Base-by-base conservation (phyloP, 192 early-diverging fungal species). In the Chytriomyces sp. region DNA sequence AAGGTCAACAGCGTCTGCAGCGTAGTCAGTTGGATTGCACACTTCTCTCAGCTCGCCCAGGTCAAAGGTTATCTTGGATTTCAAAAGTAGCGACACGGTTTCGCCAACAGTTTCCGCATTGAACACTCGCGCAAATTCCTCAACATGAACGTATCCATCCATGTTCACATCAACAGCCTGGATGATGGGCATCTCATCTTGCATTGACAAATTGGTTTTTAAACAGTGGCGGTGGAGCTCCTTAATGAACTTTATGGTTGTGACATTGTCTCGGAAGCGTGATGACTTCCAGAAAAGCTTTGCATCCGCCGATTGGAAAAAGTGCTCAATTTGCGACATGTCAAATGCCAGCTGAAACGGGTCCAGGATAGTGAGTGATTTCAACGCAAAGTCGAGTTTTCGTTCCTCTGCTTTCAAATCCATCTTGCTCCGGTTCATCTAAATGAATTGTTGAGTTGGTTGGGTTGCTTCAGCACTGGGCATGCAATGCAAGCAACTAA, bases 301-400 rank as follows among this genome's bases (percentile, higher is more conserved):
- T 10, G 10, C 53, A n/a, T 57, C 53, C n/a, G 10, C 53, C 10
- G 10, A 13, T n/a, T n/a, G n/a, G 53, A 57, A 57, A 13, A 57
- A 57, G 53, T 57, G 53, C n/a, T 13, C n/a, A n/a, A 13, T 13
- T 57, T n/a, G 10, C 10, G 53, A 57, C 10, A 57, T 57, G n/a
- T 57, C 53, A 57, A 57, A 57, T 57, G 53, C 53, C 10, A 57
- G 53, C 53, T 57, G 53, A n/a, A n/a, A 57, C 53, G 53, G 53
- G n/a, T 57, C 53, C 10, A 57, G 53, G 53, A 57, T 10, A 10
- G 53, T 57, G 10, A 57, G 53, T 57, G 10, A n/a, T n/a, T 57
- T 57, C 53, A 57, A 57, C 10, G 53, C 53, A n/a, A 57, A 57
- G n/a, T 57, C 53, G 53, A 57, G 10, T 10, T 10, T 57, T 57